A percentile compares a stretch with the other conserved stretches of the same genome.
phyloP scores from a whole-genome alignment of 495 filamentous ascomycete genomes.

The Polyplosphaeria fusca region DNA sequence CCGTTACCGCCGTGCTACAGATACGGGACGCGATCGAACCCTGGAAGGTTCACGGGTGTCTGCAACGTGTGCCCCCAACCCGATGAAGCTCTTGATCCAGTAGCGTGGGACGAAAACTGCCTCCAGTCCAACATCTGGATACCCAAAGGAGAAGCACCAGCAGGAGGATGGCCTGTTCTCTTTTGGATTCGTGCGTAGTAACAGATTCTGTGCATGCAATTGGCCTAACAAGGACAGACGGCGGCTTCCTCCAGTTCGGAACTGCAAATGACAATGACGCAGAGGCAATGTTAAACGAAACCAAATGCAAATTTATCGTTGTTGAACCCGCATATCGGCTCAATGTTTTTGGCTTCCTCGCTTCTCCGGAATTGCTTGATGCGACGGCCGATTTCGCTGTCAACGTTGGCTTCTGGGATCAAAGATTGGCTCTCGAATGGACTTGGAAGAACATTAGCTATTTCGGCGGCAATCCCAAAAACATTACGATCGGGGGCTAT shows the following conservation, averaged over 20 bases:
- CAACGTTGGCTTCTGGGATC: slow-evolving; percentile 46
- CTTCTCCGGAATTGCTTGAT: slow-evolving; percentile 32
- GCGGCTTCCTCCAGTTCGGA: slow-evolving; percentile 59
- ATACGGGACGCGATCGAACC: slow-evolving; percentile 41
- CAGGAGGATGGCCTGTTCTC: slow-evolving; percentile 41
- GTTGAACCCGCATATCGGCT: slow-evolving; percentile 43
- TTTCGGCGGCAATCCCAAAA: slow-evolving; percentile 40
- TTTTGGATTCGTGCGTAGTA: slow-evolving; percentile 41
- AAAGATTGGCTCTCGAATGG: slow-evolving; percentile 44
- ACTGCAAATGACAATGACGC: slow-evolving; percentile 44
- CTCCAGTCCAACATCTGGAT: slow-evolving; percentile 49
- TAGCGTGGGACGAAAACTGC: slow-evolving; percentile 47
- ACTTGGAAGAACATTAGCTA: slow-evolving; percentile 40
- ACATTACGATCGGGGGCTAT: slow-evolving; percentile 44
- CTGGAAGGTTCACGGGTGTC: slow-evolving; percentile 41
- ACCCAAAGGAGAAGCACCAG: slow-evolving; percentile 36
- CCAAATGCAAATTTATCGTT: slow-evolving; percentile 36
- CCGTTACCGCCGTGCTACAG: slow-evolving; percentile 40
- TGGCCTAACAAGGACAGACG: slow-evolving; percentile 39
- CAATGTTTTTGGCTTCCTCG: slow-evolving; percentile 44
- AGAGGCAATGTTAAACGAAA: slow-evolving; percentile 37
- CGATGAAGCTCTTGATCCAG: slow-evolving; percentile 14
- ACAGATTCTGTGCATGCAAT: neutral
- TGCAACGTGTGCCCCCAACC: slow-evolving; percentile 47
- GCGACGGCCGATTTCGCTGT: slow-evolving; percentile 22